A percentile compares a stretch with the other conserved stretches of the same genome.
Conservation (phyloP, 1,139 yeast genomes). For the Pichia terricola region DNA sequence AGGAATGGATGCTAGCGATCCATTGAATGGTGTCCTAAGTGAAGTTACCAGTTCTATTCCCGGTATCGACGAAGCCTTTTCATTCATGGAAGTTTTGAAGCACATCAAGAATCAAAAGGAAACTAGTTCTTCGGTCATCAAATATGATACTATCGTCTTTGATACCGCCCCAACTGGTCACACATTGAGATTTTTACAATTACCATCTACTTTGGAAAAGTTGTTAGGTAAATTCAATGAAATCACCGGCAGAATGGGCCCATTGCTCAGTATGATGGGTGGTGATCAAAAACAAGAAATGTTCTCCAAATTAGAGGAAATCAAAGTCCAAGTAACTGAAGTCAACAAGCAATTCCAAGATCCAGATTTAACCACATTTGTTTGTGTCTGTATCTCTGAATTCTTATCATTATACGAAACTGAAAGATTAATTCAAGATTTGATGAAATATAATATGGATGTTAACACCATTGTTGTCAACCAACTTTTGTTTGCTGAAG, state of each 20-base stretch:
- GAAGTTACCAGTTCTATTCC: slow-evolving; percentile 94
- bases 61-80: slow-evolving; percentile 95
- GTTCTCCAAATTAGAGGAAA: slow-evolving; percentile 70
- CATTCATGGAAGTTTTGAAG: slow-evolving; percentile 95
- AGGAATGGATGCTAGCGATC: slow-evolving; percentile 43
- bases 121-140: slow-evolving; percentile 28
- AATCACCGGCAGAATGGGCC: slow-evolving; percentile 80
- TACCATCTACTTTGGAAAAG: slow-evolving; percentile 86
- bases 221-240: slow-evolving; percentile 80
- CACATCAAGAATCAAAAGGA: slow-evolving; percentile 75
- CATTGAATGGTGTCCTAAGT: slow-evolving; percentile 64
- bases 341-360: slow-evolving; percentile 92
- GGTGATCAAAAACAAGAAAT: slow-evolving; percentile 65
- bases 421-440: slow-evolving; percentile 93
- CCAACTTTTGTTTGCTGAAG: slow-evolving; percentile 81
- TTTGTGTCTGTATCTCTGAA: slow-evolving; percentile 95
- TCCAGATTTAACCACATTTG: slow-evolving; percentile 92
- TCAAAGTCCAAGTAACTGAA: slow-evolving; percentile 74
- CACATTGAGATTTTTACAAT: slow-evolving; percentile 84
- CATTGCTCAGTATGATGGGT: slow-evolving; percentile 73
- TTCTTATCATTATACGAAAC: slow-evolving; percentile 92
- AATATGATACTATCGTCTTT: slow-evolving; percentile 81
- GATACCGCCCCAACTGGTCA: slow-evolving; percentile 99
- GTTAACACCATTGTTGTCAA: slow-evolving; percentile 93
- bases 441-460: slow-evolving; percentile 89